These are phyloP conservation scores for Corymbia calophylla DNA, from an alignment of 441 rosid species.

Conservation along the genomic window DNA sequence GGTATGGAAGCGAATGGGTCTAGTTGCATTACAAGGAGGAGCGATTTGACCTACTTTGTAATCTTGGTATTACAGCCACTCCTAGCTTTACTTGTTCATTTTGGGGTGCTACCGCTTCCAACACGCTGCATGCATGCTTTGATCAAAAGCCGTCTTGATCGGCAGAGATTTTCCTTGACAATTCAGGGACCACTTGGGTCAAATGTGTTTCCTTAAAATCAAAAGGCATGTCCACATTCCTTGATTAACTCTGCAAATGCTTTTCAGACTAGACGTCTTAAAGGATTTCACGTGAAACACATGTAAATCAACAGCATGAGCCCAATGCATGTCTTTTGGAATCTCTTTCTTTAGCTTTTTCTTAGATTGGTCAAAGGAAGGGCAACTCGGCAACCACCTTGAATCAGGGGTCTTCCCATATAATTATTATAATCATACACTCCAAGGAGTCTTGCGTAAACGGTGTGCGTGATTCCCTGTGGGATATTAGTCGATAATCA, in stretches of 20 bases:
- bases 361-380: background rate
- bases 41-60: background rate
- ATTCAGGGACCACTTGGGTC: no score
- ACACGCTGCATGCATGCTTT: background rate
- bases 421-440: no score
- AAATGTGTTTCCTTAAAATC: no score
- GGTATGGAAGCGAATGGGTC: background rate
- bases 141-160: background rate
- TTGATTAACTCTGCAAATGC: background rate
- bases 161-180: no score
- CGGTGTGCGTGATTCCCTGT: accelerated
- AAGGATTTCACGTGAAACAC: background rate
- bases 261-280: background rate
- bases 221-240: background rate
- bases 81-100: background rate
- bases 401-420: no score
- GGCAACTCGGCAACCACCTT: no score
- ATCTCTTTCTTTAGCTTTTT: background rate
- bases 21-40: background rate
- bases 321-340: background rate
- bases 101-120: background rate
- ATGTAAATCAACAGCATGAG: background rate
- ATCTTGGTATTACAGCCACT: background rate
- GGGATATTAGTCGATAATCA: background rate
- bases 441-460: no score